Conservation (phyloP, 2,329 filamentous ascomycete species). For the Lachnellula occidentalis region DNA sequence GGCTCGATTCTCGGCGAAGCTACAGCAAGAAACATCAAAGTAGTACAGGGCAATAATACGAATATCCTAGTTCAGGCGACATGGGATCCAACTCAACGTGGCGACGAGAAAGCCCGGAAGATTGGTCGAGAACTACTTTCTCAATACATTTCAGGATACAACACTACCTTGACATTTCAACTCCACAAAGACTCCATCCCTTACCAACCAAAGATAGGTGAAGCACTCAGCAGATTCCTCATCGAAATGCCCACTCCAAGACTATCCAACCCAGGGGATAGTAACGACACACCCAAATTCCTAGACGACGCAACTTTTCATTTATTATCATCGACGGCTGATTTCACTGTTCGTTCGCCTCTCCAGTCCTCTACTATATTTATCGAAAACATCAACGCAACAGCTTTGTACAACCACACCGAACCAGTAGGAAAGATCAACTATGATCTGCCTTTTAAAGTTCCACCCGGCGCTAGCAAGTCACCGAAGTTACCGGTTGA, state of each 20-base stretch:
- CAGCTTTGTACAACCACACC: conserved; percentile 76
- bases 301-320: conserved; percentile 85
- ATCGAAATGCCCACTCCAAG: conserved; percentile 68
- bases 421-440: conserved; percentile 72
- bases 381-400: conserved; percentile 76
- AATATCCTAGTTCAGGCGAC: conserved; percentile 60
- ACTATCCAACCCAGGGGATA: conserved; percentile 51
- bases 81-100: conserved; percentile 65
- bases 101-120: conserved; percentile 54
- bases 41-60: conserved; percentile 67
- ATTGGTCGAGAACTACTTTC: conserved; percentile 72
- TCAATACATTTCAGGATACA: conserved; percentile 80
- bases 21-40: conserved; percentile 55
- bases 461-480: conserved; percentile 66
- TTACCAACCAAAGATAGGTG: conserved; percentile 62
- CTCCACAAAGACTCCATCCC: conserved; percentile 71
- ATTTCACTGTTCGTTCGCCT: conserved; percentile 78
- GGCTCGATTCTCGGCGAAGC: conserved; percentile 71
- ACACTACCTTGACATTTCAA: conserved; percentile 72
- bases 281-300: conserved; percentile 55
- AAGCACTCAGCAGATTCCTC: conserved; percentile 65
- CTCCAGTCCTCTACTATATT: conserved; percentile 66
- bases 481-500: conserved; percentile 77
- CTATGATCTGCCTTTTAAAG: conserved; percentile 68
- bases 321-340: conserved; percentile 77